Percentiles rank a stretch among this genome's conserved stretches.
Evolutionary conservation across 306 rosid species (phyloP).

Genomic region (Oemleria cerasiformis): DNA sequence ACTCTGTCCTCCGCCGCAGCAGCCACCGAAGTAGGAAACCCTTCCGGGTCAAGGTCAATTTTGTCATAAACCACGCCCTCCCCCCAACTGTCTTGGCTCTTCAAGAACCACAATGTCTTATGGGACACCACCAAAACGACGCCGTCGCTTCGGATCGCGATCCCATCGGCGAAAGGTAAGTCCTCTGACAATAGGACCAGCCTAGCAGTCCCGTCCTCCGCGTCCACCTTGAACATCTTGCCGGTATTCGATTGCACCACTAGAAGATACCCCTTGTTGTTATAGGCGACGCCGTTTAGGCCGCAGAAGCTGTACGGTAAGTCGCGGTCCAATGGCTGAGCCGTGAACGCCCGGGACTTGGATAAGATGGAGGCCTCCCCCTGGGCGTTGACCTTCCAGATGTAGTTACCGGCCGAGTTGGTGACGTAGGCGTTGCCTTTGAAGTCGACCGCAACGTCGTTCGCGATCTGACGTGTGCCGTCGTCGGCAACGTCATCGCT

Average conservation of each 20-base stretch:
- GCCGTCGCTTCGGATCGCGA: slow-evolving; percentile 56
- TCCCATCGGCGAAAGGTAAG: slow-evolving; percentile 47
- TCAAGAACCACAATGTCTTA: slow-evolving; percentile 51
- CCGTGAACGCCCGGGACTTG: slow-evolving; percentile 43
- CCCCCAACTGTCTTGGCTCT: slow-evolving; percentile 64
- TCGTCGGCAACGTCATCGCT: slow-evolving; percentile 9
- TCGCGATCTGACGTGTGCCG: slow-evolving; percentile 35
- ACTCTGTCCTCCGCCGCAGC: slow-evolving; percentile 45
- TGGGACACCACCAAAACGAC: slow-evolving; percentile 69
- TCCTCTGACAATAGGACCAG: slow-evolving; percentile 46
- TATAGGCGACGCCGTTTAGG: slow-evolving; percentile 69
- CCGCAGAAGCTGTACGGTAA: slow-evolving; percentile 43
- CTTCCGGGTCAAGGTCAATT: slow-evolving; percentile 54
- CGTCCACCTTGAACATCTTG: slow-evolving; percentile 70
- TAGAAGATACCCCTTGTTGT: slow-evolving; percentile 62
- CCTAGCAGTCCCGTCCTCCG: slow-evolving; percentile 54
- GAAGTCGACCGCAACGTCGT: slow-evolving; percentile 67
- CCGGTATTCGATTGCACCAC: slow-evolving; percentile 84
- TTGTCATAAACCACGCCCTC: slow-evolving; percentile 56
- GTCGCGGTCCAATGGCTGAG: slow-evolving; percentile 34
- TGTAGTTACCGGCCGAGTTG: slow-evolving; percentile 54
- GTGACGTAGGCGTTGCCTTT: slow-evolving; percentile 83
- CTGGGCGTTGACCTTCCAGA: slow-evolving; percentile 62
- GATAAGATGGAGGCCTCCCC: slow-evolving; percentile 71
- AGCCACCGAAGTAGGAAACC: slow-evolving; percentile 55